Conservation (phyloP, 169 alveolate genomes). For the Eimeria necatrix region DNA sequence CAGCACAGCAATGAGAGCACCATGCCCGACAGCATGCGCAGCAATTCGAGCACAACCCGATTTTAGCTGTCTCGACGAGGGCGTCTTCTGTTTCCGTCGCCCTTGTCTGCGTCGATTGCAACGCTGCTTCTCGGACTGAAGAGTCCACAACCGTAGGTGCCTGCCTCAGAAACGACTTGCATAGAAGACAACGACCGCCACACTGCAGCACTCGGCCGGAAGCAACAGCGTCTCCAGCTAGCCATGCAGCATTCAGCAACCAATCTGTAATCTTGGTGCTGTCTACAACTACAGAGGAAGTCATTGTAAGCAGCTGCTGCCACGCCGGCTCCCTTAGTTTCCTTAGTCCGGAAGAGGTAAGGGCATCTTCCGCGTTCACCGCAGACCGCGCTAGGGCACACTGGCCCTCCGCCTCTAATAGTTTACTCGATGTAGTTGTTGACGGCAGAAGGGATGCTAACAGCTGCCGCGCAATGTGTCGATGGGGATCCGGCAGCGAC, state of each 20-base stretch:
- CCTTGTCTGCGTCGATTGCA: not conserved
- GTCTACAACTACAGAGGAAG: conserved; percentile 28
- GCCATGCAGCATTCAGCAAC: conserved; percentile 57
- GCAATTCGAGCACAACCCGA: not conserved
- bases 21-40: conserved; percentile 42
- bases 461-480: conserved; percentile 61
- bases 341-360: not conserved
- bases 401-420: not conserved
- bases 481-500: conserved; percentile 55
- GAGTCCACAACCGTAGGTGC: not conserved
- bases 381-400: not conserved
- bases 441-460: conserved; percentile 44
- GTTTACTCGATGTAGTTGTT: not conserved
- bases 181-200: conserved; percentile 57
- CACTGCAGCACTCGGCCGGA: conserved; percentile 38
- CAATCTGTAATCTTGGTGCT: conserved; percentile 47
- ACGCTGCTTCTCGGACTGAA: not conserved
- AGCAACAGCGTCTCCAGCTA: conserved; percentile 63
- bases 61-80: not conserved
- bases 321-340: conserved; percentile 29
- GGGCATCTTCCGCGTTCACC: not conserved
- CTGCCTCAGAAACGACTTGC: not conserved
- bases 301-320: conserved; percentile 22
- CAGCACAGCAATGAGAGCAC: conserved; percentile 30
- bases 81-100: not conserved